A percentile compares a stretch with the other conserved stretches of the same genome.
Conservation (phyloP, 2,329 filamentous ascomycete species). For the Talaromyces sp. region DNA sequence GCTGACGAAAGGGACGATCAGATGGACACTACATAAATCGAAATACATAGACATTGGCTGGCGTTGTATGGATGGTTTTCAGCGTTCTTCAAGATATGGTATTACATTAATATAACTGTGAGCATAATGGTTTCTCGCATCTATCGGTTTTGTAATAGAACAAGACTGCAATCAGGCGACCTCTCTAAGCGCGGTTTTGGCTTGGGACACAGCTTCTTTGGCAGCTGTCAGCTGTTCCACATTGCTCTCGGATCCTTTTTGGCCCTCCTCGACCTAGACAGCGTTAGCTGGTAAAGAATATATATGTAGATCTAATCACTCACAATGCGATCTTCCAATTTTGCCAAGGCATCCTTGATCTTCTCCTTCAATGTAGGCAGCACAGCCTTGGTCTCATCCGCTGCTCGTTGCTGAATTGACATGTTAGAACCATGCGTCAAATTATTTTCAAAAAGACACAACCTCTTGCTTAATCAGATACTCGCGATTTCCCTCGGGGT, state of each 20-base stretch:
- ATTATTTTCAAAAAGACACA: background rate
- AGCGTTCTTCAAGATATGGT: background rate
- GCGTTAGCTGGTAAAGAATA: conserved; percentile 1
- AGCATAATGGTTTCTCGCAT: background rate
- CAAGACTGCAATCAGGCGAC: conserved; percentile 23
- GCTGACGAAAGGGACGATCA: conserved; percentile 50
- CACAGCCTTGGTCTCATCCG: conserved; percentile 83
- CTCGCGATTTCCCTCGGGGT: conserved; percentile 72
- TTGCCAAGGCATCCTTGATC: conserved; percentile 65
- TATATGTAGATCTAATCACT: conserved; percentile 33
- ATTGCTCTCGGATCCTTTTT: conserved; percentile 35
- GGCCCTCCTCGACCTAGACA: conserved; percentile 32
- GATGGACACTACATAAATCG: conserved; percentile 58
- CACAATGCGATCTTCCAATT: conserved; percentile 72
- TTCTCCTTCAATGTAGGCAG: conserved; percentile 67
- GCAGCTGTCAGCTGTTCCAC: conserved; percentile 37
- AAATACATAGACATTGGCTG: background rate
- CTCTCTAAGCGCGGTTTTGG: conserved; percentile 35
- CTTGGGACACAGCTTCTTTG: conserved; percentile 36
- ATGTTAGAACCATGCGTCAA: background rate
- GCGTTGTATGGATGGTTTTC: background rate
- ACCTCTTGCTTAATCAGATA: conserved; percentile 81
- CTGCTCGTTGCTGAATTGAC: conserved; percentile 60
- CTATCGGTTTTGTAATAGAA: background rate
- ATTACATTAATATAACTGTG: conserved; percentile 3